Evolutionary conservation across 257 asterid genomes (phyloP).

Genomic region (Agastache rugosa): DNA sequence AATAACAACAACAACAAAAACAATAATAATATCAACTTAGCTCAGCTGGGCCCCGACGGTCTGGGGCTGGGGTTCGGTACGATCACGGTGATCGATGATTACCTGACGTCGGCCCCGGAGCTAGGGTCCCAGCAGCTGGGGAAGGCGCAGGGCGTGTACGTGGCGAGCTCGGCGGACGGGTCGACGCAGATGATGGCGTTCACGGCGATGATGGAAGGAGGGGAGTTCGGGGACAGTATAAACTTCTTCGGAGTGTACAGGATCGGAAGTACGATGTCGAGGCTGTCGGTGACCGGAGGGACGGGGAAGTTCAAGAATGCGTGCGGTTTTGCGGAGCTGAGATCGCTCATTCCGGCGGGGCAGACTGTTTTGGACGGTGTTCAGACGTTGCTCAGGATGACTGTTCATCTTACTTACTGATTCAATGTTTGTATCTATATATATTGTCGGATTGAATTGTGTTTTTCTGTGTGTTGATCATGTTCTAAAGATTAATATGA

Average conservation of each 20-base stretch:
- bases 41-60: slow-evolving; percentile 57
- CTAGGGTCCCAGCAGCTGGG: slow-evolving; percentile 64
- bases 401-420: slow-evolving; percentile 53
- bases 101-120: slow-evolving; percentile 56
- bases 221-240: slow-evolving; percentile 56
- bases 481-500: not conserved
- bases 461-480: not conserved
- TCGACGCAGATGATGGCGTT: slow-evolving; percentile 77
- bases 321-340: slow-evolving; percentile 68
- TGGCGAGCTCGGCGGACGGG: slow-evolving; percentile 75
- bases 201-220: slow-evolving; percentile 66
- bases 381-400: slow-evolving; percentile 53
- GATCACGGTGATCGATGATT: slow-evolving; percentile 63
- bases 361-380: slow-evolving; percentile 52
- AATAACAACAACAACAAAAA: slow-evolving; percentile 33
- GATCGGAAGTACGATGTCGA: slow-evolving; percentile 60
- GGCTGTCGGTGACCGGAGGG: slow-evolving; percentile 82
- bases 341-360: slow-evolving; percentile 56
- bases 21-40: slow-evolving; percentile 26
- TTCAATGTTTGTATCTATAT: not conserved
- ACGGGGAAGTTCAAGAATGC: slow-evolving; percentile 72
- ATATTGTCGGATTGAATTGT: not conserved
- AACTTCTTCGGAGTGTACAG: slow-evolving; percentile 71
- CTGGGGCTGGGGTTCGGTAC: slow-evolving; percentile 65
- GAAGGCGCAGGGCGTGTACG: slow-evolving; percentile 75